Conservation (phyloP, 108 stramenopile genomes). For the Skeletonema tropicum region DNA sequence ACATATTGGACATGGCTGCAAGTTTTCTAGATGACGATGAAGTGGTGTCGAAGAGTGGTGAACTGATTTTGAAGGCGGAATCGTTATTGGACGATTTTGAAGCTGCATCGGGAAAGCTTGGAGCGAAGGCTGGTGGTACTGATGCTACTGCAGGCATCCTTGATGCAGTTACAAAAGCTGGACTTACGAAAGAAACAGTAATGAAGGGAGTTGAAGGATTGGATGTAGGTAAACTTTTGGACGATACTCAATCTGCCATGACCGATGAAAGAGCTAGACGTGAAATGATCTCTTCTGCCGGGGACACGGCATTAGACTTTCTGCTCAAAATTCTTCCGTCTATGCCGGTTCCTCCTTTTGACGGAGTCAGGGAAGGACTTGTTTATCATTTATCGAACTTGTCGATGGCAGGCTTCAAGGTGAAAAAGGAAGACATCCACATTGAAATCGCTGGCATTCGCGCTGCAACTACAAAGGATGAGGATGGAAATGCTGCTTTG, state of each 20-base stretch:
- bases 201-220: constrained; percentile 77
- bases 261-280: constrained; percentile 81
- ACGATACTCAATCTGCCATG: constrained; percentile 74
- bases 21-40: constrained; percentile 81
- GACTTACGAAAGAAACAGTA: constrained; percentile 74
- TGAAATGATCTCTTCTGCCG: constrained; percentile 79
- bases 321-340: constrained; percentile 82
- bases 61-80: constrained; percentile 73
- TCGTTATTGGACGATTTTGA: constrained; percentile 85
- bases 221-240: constrained; percentile 80
- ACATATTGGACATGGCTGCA: constrained; percentile 77
- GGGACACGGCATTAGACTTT: constrained; percentile 88
- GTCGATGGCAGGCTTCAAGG: constrained; percentile 89
- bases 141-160: constrained; percentile 45
- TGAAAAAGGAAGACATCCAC: constrained; percentile 83
- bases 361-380: constrained; percentile 86
- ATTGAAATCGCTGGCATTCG: constrained; percentile 90
- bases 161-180: constrained; percentile 80
- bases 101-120: constrained; percentile 73
- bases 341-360: constrained; percentile 88
- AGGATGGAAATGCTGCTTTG: neutral
- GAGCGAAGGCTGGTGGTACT: neutral
- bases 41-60: constrained; percentile 78
- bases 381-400: constrained; percentile 85
- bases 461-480: constrained; percentile 54